Evolutionary conservation across 352 stramenopile species (phyloP).

Genomic region (Blastocystis sp.): DNA sequence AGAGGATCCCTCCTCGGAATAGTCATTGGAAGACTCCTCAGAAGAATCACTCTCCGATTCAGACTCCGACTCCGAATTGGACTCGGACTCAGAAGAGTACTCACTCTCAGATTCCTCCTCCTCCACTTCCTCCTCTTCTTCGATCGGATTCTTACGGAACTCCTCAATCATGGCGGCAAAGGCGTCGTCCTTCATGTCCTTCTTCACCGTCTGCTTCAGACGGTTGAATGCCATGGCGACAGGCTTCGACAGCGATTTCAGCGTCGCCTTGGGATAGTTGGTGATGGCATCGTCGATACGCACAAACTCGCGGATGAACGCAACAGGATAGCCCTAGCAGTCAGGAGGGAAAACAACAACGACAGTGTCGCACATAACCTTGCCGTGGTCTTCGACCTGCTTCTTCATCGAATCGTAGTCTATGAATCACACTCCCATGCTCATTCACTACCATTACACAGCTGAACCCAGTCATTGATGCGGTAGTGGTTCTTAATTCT

Average conservation of each 20-base stretch:
- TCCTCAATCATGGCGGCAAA: not conserved
- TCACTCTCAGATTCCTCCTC: not conserved
- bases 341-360: not conserved
- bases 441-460: constrained; percentile 14
- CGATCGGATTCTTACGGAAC: constrained; percentile 24
- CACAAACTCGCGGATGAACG: constrained; percentile 35
- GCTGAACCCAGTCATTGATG: constrained; percentile 63
- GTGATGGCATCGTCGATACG: constrained; percentile 32
- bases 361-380: constrained; percentile 37
- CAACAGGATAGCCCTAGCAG: constrained; percentile 24
- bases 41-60: constrained; percentile 23
- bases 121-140: constrained; percentile 6
- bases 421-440: not conserved
- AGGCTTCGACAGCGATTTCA: constrained; percentile 23
- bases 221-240: constrained; percentile 61
- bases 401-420: constrained; percentile 62
- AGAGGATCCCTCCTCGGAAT: not conserved
- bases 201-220: constrained; percentile 57
- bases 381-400: constrained; percentile 44
- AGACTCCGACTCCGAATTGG: constrained; percentile 13
- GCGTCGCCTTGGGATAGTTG: not conserved
- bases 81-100: constrained; percentile 13
- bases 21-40: constrained; percentile 1
- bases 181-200: constrained; percentile 43
- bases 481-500: constrained; percentile 60